Percentiles rank a stretch among this genome's conserved stretches.
These are phyloP conservation scores for Corchorus olitorius DNA, from an alignment of 345 rosid genomes.

Conservation along the genomic window DNA sequence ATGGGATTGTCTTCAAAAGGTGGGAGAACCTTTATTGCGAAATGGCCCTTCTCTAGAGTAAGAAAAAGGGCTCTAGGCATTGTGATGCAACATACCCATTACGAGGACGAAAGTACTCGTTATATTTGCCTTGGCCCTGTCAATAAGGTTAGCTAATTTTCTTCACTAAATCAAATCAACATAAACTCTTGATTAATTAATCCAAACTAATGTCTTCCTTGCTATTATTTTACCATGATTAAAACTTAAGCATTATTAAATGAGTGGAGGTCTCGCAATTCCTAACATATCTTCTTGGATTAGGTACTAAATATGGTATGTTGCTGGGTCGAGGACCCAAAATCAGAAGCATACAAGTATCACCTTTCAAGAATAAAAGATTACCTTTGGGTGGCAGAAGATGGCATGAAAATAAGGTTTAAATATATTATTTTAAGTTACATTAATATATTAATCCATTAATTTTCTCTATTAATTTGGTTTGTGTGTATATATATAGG, in stretches of 20 bases:
- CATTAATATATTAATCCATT: too few relatives aligned
- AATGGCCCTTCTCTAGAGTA: constrained; percentile 59
- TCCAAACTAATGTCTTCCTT: too few relatives aligned
- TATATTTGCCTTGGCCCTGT: constrained; percentile 57
- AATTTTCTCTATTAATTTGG: too few relatives aligned
- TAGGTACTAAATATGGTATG: constrained; percentile 63
- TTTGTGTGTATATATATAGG: too few relatives aligned
- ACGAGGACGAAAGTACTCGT: constrained; percentile 54
- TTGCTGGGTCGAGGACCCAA: constrained; percentile 61
- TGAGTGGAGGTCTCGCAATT: too few relatives aligned
- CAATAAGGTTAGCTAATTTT: too few relatives aligned
- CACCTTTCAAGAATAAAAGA: constrained; percentile 61
- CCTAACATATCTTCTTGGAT: too few relatives aligned
- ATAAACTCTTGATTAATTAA: too few relatives aligned
- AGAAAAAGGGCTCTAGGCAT: constrained; percentile 48
- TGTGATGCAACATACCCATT: constrained; percentile 59
- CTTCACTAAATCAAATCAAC: too few relatives aligned
- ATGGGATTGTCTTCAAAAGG: constrained; percentile 49
- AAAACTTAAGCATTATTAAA: too few relatives aligned
- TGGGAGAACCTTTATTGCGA: constrained; percentile 52
- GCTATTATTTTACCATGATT: too few relatives aligned
- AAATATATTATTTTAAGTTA: too few relatives aligned
- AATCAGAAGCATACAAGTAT: constrained; percentile 48
- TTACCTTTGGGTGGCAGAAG: constrained; percentile 66
- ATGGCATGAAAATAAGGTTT: constrained; percentile 80